These are phyloP conservation scores for Carex parvula DNA, from an alignment of 176 grass and related monocot species.

Conservation along the genomic window DNA sequence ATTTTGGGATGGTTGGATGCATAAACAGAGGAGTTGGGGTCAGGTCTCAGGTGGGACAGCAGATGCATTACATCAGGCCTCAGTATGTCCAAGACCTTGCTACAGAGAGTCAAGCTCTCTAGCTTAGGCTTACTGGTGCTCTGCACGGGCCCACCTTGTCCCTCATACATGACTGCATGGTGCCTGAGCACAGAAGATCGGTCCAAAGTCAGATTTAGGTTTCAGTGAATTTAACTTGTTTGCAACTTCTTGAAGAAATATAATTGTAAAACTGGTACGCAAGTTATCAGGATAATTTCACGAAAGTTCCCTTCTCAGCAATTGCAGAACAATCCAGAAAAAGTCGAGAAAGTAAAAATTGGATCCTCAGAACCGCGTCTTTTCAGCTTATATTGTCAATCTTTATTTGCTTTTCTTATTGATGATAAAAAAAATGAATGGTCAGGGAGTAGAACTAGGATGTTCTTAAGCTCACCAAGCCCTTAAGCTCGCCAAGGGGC, in stretches of 20 bases:
- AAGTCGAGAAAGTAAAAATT: background rate
- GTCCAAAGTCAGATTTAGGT: background rate
- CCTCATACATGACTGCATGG: slow-evolving; percentile 96
- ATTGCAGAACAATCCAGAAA: background rate
- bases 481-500: too few relatives aligned
- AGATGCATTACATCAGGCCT: slow-evolving; percentile 93
- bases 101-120: slow-evolving; percentile 85
- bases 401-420: background rate
- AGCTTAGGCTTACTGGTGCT: slow-evolving; percentile 82
- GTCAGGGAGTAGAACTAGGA: background rate
- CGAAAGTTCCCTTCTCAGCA: background rate
- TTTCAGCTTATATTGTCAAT: background rate
- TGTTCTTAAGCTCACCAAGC: too few relatives aligned
- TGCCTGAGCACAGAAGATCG: slow-evolving; percentile 40
- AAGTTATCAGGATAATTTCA: background rate
- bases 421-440: background rate
- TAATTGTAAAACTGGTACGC: background rate
- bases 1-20: slow-evolving; percentile 99
- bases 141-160: slow-evolving; percentile 94
- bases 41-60: slow-evolving; percentile 75
- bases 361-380: background rate
- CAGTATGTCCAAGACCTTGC: slow-evolving; percentile 74
- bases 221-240: background rate
- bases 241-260: background rate
- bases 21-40: slow-evolving; percentile 75